Percentiles rank a stretch among this genome's conserved stretches.
phyloP scores from a whole-genome alignment of 2,329 filamentous ascomycete species.

The Trichoderma harzianum region DNA sequence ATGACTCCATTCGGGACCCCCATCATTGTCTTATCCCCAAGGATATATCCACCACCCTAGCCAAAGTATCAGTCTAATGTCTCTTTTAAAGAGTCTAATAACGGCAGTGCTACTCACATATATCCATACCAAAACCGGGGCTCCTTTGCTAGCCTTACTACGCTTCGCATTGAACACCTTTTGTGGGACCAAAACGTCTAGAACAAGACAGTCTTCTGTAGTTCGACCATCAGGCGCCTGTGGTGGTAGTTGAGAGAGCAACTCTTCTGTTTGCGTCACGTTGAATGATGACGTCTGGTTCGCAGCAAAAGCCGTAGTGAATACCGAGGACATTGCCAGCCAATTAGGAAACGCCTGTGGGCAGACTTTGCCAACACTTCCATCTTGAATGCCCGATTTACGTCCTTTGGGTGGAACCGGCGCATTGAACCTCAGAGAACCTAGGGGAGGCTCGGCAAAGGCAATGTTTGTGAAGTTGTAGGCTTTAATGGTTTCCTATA shows the following conservation, averaged over 20 bases:
- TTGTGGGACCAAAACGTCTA: constrained; percentile 12
- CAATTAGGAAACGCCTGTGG: constrained; percentile 5
- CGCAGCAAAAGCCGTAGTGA: background rate
- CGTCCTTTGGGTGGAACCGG: constrained; percentile 2
- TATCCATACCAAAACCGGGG: constrained; percentile 14
- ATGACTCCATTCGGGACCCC: background rate
- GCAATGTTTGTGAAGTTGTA: constrained; percentile 17
- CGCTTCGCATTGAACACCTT: background rate
- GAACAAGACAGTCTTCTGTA: constrained; percentile 15
- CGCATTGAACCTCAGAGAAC: background rate
- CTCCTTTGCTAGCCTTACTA: background rate
- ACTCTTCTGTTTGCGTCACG: background rate
- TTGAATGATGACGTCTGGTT: constrained; percentile 9
- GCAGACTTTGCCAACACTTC: constrained; percentile 15
- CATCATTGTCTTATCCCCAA: constrained; percentile 14
- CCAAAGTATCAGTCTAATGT: background rate
- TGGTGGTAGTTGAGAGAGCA: background rate
- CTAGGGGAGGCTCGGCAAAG: constrained; percentile 10
- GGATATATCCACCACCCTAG: constrained; percentile 11
- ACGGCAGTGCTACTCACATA: background rate
- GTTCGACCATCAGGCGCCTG: background rate
- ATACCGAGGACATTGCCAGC: background rate
- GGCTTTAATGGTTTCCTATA: background rate
- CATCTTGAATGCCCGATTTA: constrained; percentile 7
- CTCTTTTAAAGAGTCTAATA: background rate